Evolutionary conservation across 352 stramenopile species (phyloP).

Genomic region (Phytophthora vignae): DNA sequence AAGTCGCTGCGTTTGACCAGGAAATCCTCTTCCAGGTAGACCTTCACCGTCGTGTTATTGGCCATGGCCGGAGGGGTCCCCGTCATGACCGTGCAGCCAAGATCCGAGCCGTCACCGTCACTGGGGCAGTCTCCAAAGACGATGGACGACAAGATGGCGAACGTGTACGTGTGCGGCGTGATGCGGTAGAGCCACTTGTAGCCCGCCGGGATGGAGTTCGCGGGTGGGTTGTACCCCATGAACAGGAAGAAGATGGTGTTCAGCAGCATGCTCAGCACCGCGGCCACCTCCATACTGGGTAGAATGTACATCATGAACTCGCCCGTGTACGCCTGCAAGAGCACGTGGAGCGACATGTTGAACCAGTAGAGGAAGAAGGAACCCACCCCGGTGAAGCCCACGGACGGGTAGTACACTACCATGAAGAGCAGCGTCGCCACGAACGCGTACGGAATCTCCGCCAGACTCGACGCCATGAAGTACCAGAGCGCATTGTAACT

Average conservation of each 20-base stretch:
- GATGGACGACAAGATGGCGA: conserved; percentile 14
- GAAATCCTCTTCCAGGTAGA: conserved; percentile 37
- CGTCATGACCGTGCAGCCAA: conserved; percentile 18
- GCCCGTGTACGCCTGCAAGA: conserved; percentile 26
- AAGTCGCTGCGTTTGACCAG: conserved; percentile 41
- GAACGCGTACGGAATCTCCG: conserved; percentile 27
- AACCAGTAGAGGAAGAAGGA: conserved; percentile 30
- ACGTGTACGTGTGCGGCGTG: conserved; percentile 25
- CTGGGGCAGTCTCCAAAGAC: conserved; percentile 21
- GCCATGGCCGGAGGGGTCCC: conserved; percentile 5
- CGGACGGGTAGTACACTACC: conserved; percentile 14
- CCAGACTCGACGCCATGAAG: conserved; percentile 45
- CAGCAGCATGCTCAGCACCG: conserved; percentile 21
- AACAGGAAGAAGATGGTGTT: conserved; percentile 30
- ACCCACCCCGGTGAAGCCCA: conserved; percentile 17
- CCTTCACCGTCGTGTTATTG: conserved; percentile 11
- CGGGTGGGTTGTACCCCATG: conserved; percentile 30
- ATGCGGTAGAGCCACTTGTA: conserved; percentile 36
- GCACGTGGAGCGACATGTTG: conserved; percentile 28
- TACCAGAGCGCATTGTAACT: conserved; percentile 87
- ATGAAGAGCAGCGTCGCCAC: conserved; percentile 13
- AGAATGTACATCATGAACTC: conserved; percentile 28
- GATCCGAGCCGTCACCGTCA: not conserved
- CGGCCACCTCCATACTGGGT: conserved; percentile 21
- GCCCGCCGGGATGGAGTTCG: conserved; percentile 18